Evolutionary conservation across 176 grass and related monocot genomes (phyloP).

Genomic region (Chrysopogon serrulatus): DNA sequence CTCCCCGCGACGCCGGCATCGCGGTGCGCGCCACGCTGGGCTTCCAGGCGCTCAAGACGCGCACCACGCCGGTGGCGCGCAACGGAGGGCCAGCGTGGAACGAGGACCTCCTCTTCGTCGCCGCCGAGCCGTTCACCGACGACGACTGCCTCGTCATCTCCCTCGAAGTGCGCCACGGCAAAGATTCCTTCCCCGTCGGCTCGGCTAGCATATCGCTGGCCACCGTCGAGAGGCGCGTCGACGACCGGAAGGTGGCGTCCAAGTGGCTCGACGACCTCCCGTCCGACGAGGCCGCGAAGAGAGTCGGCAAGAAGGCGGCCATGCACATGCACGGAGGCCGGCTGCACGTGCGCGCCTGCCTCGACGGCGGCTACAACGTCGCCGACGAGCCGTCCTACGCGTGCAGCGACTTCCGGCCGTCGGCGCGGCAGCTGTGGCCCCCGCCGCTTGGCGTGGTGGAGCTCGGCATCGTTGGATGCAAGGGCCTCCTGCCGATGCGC

Average conservation of each 20-base stretch:
- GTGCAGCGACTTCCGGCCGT: conserved; percentile 78
- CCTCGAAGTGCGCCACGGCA: conserved; percentile 75
- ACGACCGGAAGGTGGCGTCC: conserved; percentile 80
- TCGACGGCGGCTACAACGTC: conserved; percentile 94
- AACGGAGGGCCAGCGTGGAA: conserved; percentile 81
- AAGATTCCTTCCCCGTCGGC: conserved; percentile 59
- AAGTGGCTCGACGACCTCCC: conserved; percentile 79
- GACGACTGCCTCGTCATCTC: conserved; percentile 61
- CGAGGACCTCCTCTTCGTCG: conserved; percentile 85
- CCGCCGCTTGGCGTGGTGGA: conserved; percentile 62
- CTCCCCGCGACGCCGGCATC: conserved; percentile 56
- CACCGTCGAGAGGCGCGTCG: conserved; percentile 69
- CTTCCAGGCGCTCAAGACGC: conserved; percentile 59
- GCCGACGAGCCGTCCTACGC: conserved; percentile 58
- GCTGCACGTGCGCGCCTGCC: conserved; percentile 75
- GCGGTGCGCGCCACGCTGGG: conserved; percentile 56
- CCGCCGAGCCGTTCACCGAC: conserved; percentile 67
- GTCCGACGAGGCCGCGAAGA: conserved; percentile 37
- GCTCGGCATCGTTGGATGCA: conserved; percentile 81
- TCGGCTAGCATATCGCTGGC: conserved; percentile 53
- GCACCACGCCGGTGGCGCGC: conserved; percentile 35
- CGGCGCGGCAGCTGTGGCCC: conserved; percentile 82
- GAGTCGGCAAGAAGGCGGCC: conserved; percentile 17
- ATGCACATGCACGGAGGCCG: conserved; percentile 46
- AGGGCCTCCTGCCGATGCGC: conserved; percentile 75